Base-by-base conservation (phyloP, 2,329 filamentous ascomycete genomes). In the Thelonectria blattea region DNA sequence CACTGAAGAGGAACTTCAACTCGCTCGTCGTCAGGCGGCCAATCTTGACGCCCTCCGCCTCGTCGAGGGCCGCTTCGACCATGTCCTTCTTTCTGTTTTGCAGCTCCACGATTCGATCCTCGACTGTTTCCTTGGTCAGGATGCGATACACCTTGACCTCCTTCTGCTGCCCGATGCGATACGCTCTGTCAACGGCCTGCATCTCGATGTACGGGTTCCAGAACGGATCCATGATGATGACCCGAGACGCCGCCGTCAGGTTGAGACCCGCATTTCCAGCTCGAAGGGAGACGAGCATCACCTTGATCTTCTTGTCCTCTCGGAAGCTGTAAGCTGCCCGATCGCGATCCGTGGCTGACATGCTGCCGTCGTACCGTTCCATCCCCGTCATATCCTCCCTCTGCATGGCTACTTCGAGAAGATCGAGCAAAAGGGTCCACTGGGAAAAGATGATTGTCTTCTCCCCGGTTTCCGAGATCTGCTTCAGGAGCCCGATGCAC, bases 121-220 rank as follows among this genome's bases (percentile, higher is more conserved):
- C 93, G 1, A 97, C 91, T 0, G 93, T 97, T 6, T 86, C 83
- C 67, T 87, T 75, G 8, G 94, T 86, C 3, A 97, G 78, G 22
- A 97, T 85, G 4, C 92, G 88, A 73, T 97, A 92, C 1, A 97
- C 89, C 56, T 87, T 83, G 5, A 97, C 93, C 8, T 87, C 79
- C 4, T 83, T 83, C 65, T 82, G 79, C 77, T 97, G 93, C 1
- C 93, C 93, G 67, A 97, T 93, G 10, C 93, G 90, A 75, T 97
- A 90, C 2, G 93, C 91, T 20, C 93, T 90, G 73, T 96, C 93
- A 52, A 97, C 89, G 4, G 93, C 93, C 76, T 97, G 93, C 76
- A 93, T 92, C 77, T 97, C 93, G 50, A 96, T 90, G 72, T 90
- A 96, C 0, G 93, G 93, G 65, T 97, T 97, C 92, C 92, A 97